phyloP scores from a whole-genome alignment of 1,139 yeast genomes.

The Yamadazyma trypodendri region DNA sequence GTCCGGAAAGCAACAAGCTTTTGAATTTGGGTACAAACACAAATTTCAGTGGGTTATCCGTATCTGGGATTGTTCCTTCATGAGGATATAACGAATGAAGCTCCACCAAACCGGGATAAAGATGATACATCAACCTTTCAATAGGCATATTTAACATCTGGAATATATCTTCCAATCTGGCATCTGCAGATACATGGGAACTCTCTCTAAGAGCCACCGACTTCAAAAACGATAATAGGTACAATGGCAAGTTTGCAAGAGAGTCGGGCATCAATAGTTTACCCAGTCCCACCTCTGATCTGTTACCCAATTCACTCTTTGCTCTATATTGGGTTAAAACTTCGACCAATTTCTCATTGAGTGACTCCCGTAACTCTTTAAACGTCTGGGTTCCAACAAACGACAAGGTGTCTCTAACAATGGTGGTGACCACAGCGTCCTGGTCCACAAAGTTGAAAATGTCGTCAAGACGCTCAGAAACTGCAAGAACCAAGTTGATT shows the following conservation, averaged over 20 bases:
- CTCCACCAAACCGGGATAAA: conserved; percentile 82
- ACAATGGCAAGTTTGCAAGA: conserved; percentile 68
- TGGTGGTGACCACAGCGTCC: conserved; percentile 71
- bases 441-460: conserved; percentile 83
- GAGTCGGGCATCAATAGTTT: conserved; percentile 84
- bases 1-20: conserved; percentile 44
- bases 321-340: conserved; percentile 77
- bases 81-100: conserved; percentile 62
- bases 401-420: conserved; percentile 67
- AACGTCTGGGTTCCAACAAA: conserved; percentile 63
- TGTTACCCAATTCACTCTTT: conserved; percentile 48
- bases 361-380: conserved; percentile 58
- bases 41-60: conserved; percentile 47
- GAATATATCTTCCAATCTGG: conserved; percentile 59
- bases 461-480: conserved; percentile 69
- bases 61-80: conserved; percentile 45
- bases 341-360: conserved; percentile 66
- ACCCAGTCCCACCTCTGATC: conserved; percentile 48
- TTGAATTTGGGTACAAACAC: conserved; percentile 49
- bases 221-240: conserved; percentile 68
- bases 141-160: conserved; percentile 56
- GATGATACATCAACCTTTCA: conserved; percentile 58
- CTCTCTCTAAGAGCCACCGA: conserved; percentile 58
- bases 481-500: conserved; percentile 77
- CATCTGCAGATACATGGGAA: conserved; percentile 47